Base-by-base conservation (phyloP, 805 yeast genomes). In the Danielia reshetovae region DNA sequence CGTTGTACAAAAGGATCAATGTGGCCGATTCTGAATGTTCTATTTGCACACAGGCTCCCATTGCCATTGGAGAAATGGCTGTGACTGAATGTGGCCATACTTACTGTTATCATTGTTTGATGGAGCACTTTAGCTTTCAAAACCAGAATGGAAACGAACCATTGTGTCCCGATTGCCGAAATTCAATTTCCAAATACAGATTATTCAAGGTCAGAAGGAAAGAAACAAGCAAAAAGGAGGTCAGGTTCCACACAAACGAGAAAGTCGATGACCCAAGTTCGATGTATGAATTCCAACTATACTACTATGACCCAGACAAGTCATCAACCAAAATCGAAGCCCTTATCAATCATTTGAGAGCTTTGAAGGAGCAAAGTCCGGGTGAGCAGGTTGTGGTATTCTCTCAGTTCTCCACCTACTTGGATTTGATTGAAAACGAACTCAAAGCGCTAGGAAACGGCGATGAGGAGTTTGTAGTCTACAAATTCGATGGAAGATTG, bases 401-500 rank as follows among this genome's bases (percentile, higher is more conserved):
- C 52, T 87, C 96, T 2, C 97, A 90, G 48, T 89, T 89, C 49
- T 84, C 96, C 0, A 72, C 85, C 0, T 90, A 78, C 50, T 56
- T 89, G 40, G 96, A 87, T 54, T 62, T 86, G 7, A 75, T 89
- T 34, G 82, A 83, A 46, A 55, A 52, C 13, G 93, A 81, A 43
- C 56, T 89, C 3, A 49, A 46, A 11, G 25, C 29, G n/a, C 34
- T 56, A 2, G 64, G 59, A 28, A 48, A 52, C 3, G 59, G 60
- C 4, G 62, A 62, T 13, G 38, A 32, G 22, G 79, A 77, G 1
- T 72, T 84, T 38, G 57, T 59, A 0, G 73, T 81, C 3, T 70
- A 74, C 36, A 80, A 88, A 44, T 86, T 90, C 49, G 97, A 89
- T 55, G 97, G 97, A 4, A 66, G 90, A 15, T 58, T 89, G 43